Base-by-base conservation (phyloP, 192 early-diverging fungal species). In the Podila epigama region DNA sequence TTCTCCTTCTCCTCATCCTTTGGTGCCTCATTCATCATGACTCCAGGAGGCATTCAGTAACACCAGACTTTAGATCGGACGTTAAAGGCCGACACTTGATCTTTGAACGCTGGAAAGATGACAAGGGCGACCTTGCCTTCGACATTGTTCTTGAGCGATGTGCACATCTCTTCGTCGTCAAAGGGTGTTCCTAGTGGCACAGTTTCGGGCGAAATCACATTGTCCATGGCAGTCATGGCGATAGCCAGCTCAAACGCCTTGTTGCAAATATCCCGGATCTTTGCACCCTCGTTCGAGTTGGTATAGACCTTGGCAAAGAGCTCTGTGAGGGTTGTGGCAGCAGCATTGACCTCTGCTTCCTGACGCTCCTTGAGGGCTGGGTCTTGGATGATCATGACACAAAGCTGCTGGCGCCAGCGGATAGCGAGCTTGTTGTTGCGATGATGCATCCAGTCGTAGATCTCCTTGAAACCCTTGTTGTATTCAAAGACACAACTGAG, bases 401-500 rank as follows among this genome's bases (percentile, higher is more conserved):
- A 77, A 32, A 77, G 72, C 32, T 77, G 72, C 31, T 77, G 72
- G 25, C 72, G 37, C 65, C 65, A 77, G 20, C 72, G 72, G n/a
- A 77, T 60, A 3, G 72, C 72, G 12, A 68, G 20, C 60, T 77
- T 77, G 36, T 63, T 63, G 56, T 77, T 68, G 15, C 66, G 48
- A 0, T 33, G 31, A 16, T 52, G 12, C 72, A 77, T 77, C 72
- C 72, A 77, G 34, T 68, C 60, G 37, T 77, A 77, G 55, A 77
- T 77, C 16, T 77, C 72, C 66, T 67, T 68, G 60, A 77, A 77
- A n/a, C 72, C 66, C 15, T 62, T 62, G 55, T 77, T 77, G 39
- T 58, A 67, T 29, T 59, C 66, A 51, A 77, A 77, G 29, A 68
- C 36, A 34, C 65, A 63, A 66, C 60, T 68, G 9, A 77, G 50